A percentile compares a stretch with the other conserved stretches of the same genome.
phyloP scores from a whole-genome alignment of 345 rosid genomes.

The Turritis glabra region DNA sequence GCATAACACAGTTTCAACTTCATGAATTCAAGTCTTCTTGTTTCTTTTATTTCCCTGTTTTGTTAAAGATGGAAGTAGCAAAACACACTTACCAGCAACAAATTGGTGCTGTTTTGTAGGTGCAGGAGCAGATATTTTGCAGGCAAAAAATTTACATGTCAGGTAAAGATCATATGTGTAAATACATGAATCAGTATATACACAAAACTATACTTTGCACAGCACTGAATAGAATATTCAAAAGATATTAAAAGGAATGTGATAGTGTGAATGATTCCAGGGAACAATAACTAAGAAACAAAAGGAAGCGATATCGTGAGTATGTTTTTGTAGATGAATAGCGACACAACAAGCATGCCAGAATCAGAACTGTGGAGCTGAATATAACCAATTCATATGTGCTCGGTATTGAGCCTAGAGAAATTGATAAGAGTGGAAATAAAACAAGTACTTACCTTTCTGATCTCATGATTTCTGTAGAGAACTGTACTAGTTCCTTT shows the following conservation, averaged over 20 bases:
- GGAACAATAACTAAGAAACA: background rate
- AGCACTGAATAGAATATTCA: background rate
- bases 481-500: conserved; percentile 93
- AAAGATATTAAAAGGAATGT: background rate
- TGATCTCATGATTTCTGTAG: conserved; percentile 91
- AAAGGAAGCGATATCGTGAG: background rate
- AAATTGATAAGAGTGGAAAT: conserved; percentile 1
- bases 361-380: background rate
- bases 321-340: background rate
- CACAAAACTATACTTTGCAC: background rate
- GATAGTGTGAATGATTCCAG: background rate
- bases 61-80: background rate
- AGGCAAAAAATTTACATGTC: conserved; percentile 44
- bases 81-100: conserved; percentile 75
- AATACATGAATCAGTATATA: background rate
- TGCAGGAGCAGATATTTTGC: conserved; percentile 18
- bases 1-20: conserved; percentile 30
- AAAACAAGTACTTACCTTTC: conserved; percentile 64
- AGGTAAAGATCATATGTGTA: conserved; percentile 8
- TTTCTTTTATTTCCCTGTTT: background rate
- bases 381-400: conserved; percentile 5
- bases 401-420: background rate
- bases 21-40: background rate
- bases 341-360: background rate
- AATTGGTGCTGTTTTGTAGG: conserved; percentile 80